Percentiles rank a stretch among this genome's conserved stretches.
phyloP scores from a whole-genome alignment of 2,329 filamentous ascomycete species.

The Cytospora mali region DNA sequence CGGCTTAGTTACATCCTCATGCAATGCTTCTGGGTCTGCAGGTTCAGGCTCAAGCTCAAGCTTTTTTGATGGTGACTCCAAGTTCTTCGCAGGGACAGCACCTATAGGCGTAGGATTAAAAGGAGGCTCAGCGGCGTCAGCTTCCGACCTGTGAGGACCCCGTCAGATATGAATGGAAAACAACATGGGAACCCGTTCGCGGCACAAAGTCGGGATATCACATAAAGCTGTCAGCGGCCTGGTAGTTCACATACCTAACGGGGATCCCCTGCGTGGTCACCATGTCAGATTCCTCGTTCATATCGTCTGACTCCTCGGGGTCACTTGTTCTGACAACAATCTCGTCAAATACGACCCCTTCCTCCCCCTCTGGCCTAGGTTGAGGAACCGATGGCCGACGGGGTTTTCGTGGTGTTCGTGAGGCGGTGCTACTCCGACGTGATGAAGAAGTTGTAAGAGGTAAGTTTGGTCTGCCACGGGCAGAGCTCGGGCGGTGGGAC shows the following conservation, averaged over 20 bases:
- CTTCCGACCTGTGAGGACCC: conserved; percentile 4
- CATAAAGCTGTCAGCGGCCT: background rate
- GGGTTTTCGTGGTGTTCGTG: conserved; percentile 13
- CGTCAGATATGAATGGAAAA: conserved; percentile 6
- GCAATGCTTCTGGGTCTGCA: background rate
- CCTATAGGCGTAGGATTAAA: background rate
- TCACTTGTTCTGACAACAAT: conserved; percentile 50
- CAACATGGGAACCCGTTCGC: background rate
- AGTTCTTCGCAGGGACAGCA: background rate
- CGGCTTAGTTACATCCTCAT: conserved; percentile 1
- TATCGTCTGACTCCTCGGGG: conserved; percentile 41
- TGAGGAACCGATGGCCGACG: background rate
- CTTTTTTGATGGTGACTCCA: background rate
- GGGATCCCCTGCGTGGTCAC: conserved; percentile 25
- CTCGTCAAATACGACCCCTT: conserved; percentile 43
- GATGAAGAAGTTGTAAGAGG: background rate
- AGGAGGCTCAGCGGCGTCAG: conserved; percentile 5
- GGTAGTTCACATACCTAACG: conserved; percentile 31
- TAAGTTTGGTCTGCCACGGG: conserved; percentile 1
- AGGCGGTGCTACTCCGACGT: conserved; percentile 18
- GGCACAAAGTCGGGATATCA: background rate
- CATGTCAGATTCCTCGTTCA: conserved; percentile 31
- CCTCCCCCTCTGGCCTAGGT: conserved; percentile 1
- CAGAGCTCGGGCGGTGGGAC: conserved; percentile 9
- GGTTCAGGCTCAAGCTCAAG: background rate